Evolutionary conservation across 495 filamentous ascomycete genomes (phyloP), one percentile per base, ranked within the genome.

Genomic region (Margaritispora aquatica): DNA sequence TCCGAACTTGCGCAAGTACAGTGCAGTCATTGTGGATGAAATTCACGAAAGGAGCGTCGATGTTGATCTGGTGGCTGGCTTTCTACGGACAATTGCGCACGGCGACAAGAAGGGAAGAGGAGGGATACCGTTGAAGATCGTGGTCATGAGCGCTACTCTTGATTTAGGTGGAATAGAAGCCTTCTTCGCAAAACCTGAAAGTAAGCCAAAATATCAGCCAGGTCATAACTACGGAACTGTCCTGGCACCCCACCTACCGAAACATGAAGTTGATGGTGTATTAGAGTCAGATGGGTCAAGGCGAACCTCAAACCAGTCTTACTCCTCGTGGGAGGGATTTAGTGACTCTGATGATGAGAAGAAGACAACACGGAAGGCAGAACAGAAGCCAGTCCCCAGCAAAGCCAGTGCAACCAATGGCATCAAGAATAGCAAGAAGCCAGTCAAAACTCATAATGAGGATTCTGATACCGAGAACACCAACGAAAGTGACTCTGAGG

Each of bases 21-120:
- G 89, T 61, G 90, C 87, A 1, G 80, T 99, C 2, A 79, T 97
- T 51, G 89, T 99, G 10, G 95, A 99, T 74, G 95, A 99, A 68
- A 91, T 97, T 2, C 95, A 99, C 73, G 95, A 99, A 73, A 80
- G 95, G 56, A 95, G 93, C 56, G 83, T 96, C n/a, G 96, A 96
- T 66, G 93, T 96, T 17, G 95, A 99, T 75, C 71, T 97, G 51
- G 74, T 95, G 0, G 76, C 90, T 51, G 95, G 95, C 0, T 97
- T 99, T 63, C 71, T 97, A 61, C 89, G 86, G 67, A 86, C 87
- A 58, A 75, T 96, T 26, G 69, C 90, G 0, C 72, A 74, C 26
- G 82, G 84, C 3, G 74, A 80, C 59, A 78, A 75, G 55, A 72
- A 71, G 15, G 88, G 81, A 21, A 78, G 86, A 31, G 86, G 83